Evolutionary conservation across 2,329 filamentous ascomycete genomes (phyloP), one percentile per base, ranked within the genome.

Genomic region (Colletotrichum sp.): DNA sequence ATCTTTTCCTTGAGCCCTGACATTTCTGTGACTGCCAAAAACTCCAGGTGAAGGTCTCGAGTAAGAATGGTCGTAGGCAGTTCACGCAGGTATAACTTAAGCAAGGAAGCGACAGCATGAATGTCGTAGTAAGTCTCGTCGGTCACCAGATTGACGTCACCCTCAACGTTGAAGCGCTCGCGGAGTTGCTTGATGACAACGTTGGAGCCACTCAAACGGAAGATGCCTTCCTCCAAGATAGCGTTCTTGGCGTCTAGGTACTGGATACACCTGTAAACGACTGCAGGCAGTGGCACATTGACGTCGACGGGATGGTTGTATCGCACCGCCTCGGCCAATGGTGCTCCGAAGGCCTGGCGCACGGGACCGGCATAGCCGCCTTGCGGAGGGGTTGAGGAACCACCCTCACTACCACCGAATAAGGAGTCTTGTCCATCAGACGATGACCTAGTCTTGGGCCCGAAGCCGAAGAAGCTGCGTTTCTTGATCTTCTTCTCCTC

Each of bases 171-270:
- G 87, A 99, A 99, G 4, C 96, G 93, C 82, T 98, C 96, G 76
- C 94, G 94, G 58, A 99, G 90, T 73, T 92, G 92, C 84, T 96
- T 98, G 85, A 99, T 98, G 65, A 98, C 93, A 70, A 97, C 91
- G 81, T 98, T 98, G 1, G 96, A 98, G n/a, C 97, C 97, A 83
- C 96, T 98, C 56, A 99, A 89, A 67, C 97, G 93, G 89, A 99
- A 99, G 56, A 99, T 98, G 58, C 97, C 97, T 84, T 99, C 97
- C 83, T 99, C 97, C 7, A 89, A 89, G 63, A 94, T 89, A 13
- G 96, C 97, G 77, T 94, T 92, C 86, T 96, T 96, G 8, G 92
- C 90, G 78, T 95, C 94, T 21, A 99, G 89, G 83, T 98, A 99
- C 83, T 98, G 95, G 76, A 99, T 94, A 82, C 96, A 98, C 73